Conservation (phyloP, 108 stramenopile genomes). For the Mediolabrus comicus region DNA sequence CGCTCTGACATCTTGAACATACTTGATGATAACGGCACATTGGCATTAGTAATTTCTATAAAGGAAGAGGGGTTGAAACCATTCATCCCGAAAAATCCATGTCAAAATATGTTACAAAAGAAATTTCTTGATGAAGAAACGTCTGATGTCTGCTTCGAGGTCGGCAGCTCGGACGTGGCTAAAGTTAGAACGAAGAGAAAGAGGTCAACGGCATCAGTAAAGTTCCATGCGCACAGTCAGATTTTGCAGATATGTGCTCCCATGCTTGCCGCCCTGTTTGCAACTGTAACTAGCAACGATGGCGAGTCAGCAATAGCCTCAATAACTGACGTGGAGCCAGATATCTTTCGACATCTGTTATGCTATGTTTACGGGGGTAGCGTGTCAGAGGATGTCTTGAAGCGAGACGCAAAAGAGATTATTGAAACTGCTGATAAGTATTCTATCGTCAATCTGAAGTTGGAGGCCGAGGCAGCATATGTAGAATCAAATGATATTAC, state of each 20-base stretch:
- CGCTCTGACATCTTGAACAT: not conserved
- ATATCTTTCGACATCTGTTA: not conserved
- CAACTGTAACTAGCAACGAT: not conserved
- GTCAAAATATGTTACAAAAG: not conserved
- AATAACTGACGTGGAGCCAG: not conserved
- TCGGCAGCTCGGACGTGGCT: not conserved
- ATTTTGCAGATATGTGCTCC: not conserved
- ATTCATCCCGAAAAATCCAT: not conserved
- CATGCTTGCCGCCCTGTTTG: not conserved
- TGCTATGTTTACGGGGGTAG: not conserved
- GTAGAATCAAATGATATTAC: not conserved
- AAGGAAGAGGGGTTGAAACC: not conserved
- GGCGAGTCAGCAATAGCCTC: not conserved
- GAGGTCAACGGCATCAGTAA: not conserved
- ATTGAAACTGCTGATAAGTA: not conserved
- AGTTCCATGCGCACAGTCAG: not conserved
- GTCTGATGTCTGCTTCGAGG: not conserved
- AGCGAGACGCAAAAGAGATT: not conserved
- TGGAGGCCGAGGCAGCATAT: not conserved
- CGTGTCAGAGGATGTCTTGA: not conserved
- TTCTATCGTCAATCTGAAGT: not conserved
- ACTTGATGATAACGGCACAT: constrained; percentile 1
- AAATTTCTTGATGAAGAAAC: not conserved
- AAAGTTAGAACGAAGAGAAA: not conserved
- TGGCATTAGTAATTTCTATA: not conserved